A percentile compares a stretch with the other conserved stretches of the same genome.
These are phyloP conservation scores for Polychytrium aggregatum DNA, from an alignment of 192 early-diverging fungal species.

Conservation along the genomic window DNA sequence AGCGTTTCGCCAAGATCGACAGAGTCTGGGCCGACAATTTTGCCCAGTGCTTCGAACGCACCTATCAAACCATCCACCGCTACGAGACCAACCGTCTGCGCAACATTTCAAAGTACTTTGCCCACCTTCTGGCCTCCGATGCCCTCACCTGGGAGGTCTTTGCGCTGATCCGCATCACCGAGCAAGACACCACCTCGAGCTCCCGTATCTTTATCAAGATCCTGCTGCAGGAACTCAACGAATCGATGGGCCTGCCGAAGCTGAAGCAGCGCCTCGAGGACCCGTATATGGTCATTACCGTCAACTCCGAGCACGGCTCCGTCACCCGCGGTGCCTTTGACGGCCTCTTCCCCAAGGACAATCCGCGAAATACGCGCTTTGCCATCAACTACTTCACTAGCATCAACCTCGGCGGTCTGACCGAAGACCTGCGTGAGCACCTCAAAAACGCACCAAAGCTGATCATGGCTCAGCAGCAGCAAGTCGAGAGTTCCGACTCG, in stretches of 20 bases:
- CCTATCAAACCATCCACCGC: constrained; percentile 85
- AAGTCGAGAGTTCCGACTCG: constrained; percentile 18
- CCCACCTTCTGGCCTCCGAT: constrained; percentile 75
- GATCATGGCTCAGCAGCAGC: constrained; percentile 53
- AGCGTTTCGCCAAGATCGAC: constrained; percentile 81
- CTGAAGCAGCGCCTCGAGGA: constrained; percentile 62
- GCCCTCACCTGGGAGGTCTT: constrained; percentile 78
- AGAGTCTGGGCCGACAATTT: constrained; percentile 70
- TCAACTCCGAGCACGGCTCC: constrained; percentile 23
- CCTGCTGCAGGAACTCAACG: constrained; percentile 77
- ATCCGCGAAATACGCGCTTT: constrained; percentile 78
- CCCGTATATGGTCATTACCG: constrained; percentile 39
- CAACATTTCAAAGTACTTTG: constrained; percentile 86
- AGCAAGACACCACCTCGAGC: constrained; percentile 89
- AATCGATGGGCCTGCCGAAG: constrained; percentile 68
- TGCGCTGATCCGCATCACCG: constrained; percentile 67
- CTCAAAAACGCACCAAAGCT: constrained; percentile 61
- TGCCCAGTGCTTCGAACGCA: constrained; percentile 62
- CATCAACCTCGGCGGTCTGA: constrained; percentile 84
- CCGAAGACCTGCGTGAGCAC: constrained; percentile 84
- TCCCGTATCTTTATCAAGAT: constrained; percentile 97
- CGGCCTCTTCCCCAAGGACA: constrained; percentile 85
- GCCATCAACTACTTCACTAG: constrained; percentile 97
- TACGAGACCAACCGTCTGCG: constrained; percentile 88
- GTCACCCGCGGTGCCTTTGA: constrained; percentile 55